Evolutionary conservation across 306 rosid species (phyloP), one percentile per base, ranked within the genome.

Genomic region (Macrotyloma uniflorum): DNA sequence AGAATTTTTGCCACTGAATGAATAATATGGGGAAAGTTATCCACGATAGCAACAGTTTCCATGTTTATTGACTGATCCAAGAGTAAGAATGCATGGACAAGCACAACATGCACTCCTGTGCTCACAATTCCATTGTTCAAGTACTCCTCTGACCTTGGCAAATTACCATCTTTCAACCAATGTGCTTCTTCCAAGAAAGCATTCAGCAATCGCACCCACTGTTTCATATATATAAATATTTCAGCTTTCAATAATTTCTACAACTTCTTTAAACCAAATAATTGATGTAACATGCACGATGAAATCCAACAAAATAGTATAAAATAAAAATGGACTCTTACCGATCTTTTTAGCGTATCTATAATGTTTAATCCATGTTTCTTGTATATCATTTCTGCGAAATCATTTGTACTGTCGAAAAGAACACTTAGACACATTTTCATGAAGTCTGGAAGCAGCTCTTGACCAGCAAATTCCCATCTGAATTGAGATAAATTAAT

Each of bases 161-260:
- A 61, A 12, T 81, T 6, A 32, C 83, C 79, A 4, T 55, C 32
- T 1, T 62, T 70, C 57, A 86, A 66, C 93, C 91, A 89, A 23
- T 70, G 58, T 53, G 91, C 85, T 53, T 87, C 90, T 66, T 68
- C 24, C 6, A 87, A 40, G 72, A 79, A 83, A 2, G 90, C 84
- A n/a, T 87, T 83, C 76, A 80, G 70, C 28, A 86, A 62, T 64
- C 12, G 62, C 38, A 51, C 79, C 96, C 96, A 89, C 91, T 84
- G 88, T 51, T 80, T 30, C 69, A 70, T 1, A 16, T 65, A 23
- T 28, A 38, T 5, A 33, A 12, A 16, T 58, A 32, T 1, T 14
- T 10, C 13, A 67, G 9, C 1, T 57, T 54, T 32, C 12, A 42
- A 57, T 11, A 57, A 36, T 40, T 26, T 15, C 23, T 3, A 20